These are phyloP conservation scores for Diutina catenulata DNA, from an alignment of 1,139 yeast genomes.

Conservation along the genomic window DNA sequence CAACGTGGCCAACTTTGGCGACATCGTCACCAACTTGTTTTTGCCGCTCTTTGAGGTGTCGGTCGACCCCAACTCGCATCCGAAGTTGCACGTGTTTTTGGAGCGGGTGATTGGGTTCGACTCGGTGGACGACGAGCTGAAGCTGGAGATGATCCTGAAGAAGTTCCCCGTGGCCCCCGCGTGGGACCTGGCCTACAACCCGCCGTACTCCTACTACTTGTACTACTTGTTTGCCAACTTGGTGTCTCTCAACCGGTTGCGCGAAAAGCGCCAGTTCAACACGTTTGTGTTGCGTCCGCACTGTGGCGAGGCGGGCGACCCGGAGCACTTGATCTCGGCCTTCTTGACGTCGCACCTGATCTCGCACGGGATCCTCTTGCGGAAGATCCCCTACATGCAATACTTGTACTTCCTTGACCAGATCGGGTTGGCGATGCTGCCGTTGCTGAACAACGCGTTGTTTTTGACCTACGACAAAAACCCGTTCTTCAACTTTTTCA, in stretches of 20 bases:
- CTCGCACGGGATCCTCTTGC: slow-evolving; percentile 85
- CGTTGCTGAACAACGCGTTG: slow-evolving; percentile 89
- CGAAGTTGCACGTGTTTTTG: slow-evolving; percentile 76
- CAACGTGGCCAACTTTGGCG: slow-evolving; percentile 60
- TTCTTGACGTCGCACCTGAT: slow-evolving; percentile 85
- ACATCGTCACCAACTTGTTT: slow-evolving; percentile 67
- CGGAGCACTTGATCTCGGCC: slow-evolving; percentile 89
- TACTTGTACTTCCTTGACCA: slow-evolving; percentile 88
- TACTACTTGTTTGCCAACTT: slow-evolving; percentile 82
- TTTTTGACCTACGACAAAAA: slow-evolving; percentile 91
- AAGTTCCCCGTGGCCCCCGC: slow-evolving; percentile 74
- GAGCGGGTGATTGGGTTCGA: slow-evolving; percentile 96
- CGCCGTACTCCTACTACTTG: slow-evolving; percentile 94
- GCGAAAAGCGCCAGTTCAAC: slow-evolving; percentile 62
- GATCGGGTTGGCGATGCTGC: slow-evolving; percentile 98
- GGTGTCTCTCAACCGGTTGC: slow-evolving; percentile 74
- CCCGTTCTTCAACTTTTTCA: slow-evolving; percentile 83
- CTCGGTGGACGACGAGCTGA: slow-evolving; percentile 96
- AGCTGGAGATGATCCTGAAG: slow-evolving; percentile 70
- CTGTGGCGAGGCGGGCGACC: slow-evolving; percentile 99
- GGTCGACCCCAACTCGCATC: slow-evolving; percentile 71
- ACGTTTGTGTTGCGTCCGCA: slow-evolving; percentile 94
- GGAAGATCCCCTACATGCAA: slow-evolving; percentile 92
- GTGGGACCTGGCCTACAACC: slow-evolving; percentile 73
- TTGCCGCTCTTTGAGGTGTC: slow-evolving; percentile 91